A percentile compares a stretch with the other conserved stretches of the same genome.
These are phyloP conservation scores for Cymodocea nodosa DNA, from an alignment of 116 monocot genomes.

Conservation along the genomic window DNA sequence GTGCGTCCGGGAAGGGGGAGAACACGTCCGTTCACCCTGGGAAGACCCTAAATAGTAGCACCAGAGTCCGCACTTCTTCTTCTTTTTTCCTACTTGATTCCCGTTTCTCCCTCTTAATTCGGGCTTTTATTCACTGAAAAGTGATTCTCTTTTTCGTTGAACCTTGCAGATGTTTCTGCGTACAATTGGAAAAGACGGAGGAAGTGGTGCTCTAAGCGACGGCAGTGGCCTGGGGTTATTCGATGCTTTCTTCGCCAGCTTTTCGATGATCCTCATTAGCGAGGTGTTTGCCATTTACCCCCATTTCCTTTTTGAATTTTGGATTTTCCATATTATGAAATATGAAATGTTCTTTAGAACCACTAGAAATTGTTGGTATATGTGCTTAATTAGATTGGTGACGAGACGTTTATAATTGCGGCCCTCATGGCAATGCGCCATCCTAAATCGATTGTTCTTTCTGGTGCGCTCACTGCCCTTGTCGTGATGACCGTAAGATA, in stretches of 20 bases:
- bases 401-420: conserved; percentile 97
- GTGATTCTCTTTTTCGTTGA: not conserved
- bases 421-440: conserved; percentile 98
- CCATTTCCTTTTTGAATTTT: not conserved
- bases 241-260: conserved; percentile 86
- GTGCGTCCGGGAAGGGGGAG: conserved; percentile 16
- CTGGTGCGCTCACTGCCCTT: conserved; percentile 82
- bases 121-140: not conserved
- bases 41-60: conserved; percentile 34
- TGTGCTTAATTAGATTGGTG: conserved; percentile 54
- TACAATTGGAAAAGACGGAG: conserved; percentile 4
- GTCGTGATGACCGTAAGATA: conserved; percentile 85
- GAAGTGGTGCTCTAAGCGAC: conserved; percentile 7
- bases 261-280: conserved; percentile 88
- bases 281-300: conserved; percentile 31
- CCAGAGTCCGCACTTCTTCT: conserved; percentile 33
- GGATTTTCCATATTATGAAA: not conserved
- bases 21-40: conserved; percentile 6
- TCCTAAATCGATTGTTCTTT: conserved; percentile 85
- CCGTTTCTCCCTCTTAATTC: not conserved
- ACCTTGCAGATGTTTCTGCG: conserved; percentile 37
- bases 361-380: not conserved
- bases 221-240: conserved; percentile 44
- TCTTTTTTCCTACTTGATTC: too few species aligned
- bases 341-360: not conserved